Base-by-base conservation (phyloP, 108 stramenopile species). In the Nitzschia sp. region DNA sequence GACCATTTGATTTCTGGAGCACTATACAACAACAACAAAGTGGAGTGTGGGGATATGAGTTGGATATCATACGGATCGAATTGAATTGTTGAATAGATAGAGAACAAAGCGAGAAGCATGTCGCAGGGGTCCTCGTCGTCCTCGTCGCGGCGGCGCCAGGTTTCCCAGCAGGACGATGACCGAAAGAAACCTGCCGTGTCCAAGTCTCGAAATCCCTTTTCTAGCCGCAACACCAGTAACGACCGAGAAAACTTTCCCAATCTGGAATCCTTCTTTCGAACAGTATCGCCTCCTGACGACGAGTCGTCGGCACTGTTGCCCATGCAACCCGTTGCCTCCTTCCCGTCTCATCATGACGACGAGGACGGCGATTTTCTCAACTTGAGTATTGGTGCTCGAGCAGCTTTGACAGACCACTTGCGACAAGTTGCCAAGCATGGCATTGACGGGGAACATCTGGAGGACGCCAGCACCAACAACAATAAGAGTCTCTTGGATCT, bases 301-400 rank as follows among this genome's bases (percentile, higher is more conserved):
- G 0, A 3, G 1, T 34, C 11, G 46, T 13, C 15, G 61, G 46
- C 28, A 33, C 23, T n/a, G n/a, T n/a, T n/a, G n/a, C n/a, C n/a
- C n/a, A n/a, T n/a, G n/a, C n/a, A n/a, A n/a, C 24, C 49, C 54
- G 29, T 34, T 23, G 30, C 53, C n/a, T 36, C 54, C 21, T 68
- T 24, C 4, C 32, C 18, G 19, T 54, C 47, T 48, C 38, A 13
- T 27, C 4, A 18, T 35, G 51, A 48, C 46, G 51, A 51, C 38
- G 38, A 42, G 9, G 38, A 28, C 8, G 58, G 34, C 17, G 58
- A 28, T 59, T 15, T 62, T 42, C 42, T 82, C 36, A 75, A 85
- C 55, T 64, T 82, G 70, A 81, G 79, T 17, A 86, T 86, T 11
- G 85, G 82, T 5, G 80, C 82, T 18, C 47, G 76, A 51, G 85